These are phyloP conservation scores for Gyromitra esculenta DNA, from an alignment of 2,329 filamentous ascomycete species.

Conservation along the genomic window DNA sequence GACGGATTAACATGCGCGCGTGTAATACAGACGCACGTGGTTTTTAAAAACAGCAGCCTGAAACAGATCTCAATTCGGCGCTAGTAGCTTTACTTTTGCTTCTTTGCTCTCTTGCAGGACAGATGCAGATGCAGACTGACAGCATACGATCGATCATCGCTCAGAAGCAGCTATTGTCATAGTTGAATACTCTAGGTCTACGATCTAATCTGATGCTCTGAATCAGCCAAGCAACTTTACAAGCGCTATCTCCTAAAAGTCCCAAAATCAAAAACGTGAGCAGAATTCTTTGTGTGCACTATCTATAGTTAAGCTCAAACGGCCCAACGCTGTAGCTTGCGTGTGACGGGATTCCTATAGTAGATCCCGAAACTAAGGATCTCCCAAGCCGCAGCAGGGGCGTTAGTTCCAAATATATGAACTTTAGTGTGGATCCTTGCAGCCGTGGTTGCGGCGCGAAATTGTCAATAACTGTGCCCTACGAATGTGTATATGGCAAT, in stretches of 20 bases:
- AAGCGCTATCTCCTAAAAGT: neutral
- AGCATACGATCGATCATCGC: neutral
- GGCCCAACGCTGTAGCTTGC: constrained; percentile 9
- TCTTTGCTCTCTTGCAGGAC: neutral
- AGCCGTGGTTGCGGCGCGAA: neutral
- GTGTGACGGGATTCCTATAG: neutral
- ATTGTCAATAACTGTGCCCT: neutral
- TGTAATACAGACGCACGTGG: constrained; percentile 3
- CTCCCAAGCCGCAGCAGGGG: neutral
- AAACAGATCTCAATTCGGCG: neutral
- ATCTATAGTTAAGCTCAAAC: neutral
- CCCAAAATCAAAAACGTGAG: neutral
- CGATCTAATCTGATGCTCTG: constrained; percentile 20
- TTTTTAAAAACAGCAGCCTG: neutral
- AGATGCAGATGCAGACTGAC: neutral
- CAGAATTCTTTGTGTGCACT: neutral
- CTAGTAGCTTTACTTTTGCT: neutral
- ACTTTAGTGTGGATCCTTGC: neutral
- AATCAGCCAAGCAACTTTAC: neutral
- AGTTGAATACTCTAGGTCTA: neutral
- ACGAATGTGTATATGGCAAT: neutral
- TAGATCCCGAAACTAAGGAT: neutral
- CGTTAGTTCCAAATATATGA: neutral
- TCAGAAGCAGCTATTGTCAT: neutral
- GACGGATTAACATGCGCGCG: neutral